phyloP scores from a whole-genome alignment of 306 rosid species.

The Trichosanthes truncata region DNA sequence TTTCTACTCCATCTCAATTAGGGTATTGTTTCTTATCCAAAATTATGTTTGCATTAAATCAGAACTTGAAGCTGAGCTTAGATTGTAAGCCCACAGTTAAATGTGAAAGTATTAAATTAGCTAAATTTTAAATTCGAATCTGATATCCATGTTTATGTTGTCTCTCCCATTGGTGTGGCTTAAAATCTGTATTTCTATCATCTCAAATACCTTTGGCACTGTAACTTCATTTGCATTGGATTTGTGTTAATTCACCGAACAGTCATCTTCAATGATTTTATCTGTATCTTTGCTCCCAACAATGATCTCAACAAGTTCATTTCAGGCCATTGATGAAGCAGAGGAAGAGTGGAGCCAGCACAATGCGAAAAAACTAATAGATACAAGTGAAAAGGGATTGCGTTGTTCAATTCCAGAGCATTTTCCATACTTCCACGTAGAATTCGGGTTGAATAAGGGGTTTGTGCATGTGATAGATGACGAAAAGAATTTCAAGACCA shows the following conservation, averaged over 20 bases:
- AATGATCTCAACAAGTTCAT: conserved; percentile 3
- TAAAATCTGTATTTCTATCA: not conserved
- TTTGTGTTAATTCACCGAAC: not conserved
- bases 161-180: not conserved
- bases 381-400: conserved; percentile 67
- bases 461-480: conserved; percentile 86
- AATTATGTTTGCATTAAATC: not conserved
- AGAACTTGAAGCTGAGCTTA: not conserved
- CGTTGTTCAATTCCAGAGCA: conserved; percentile 69
- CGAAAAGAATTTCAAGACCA: conserved; percentile 55
- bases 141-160: not conserved
- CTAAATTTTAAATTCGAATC: not conserved
- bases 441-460: conserved; percentile 67
- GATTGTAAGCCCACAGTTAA: not conserved
- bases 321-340: conserved; percentile 89
- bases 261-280: not conserved
- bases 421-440: conserved; percentile 80
- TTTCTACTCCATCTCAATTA: not conserved
- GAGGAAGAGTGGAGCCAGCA: conserved; percentile 95
- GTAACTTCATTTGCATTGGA: not conserved
- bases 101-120: not conserved
- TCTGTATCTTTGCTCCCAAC: not conserved
- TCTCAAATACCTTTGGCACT: not conserved
- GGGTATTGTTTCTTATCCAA: not conserved
- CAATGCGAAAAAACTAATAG: conserved; percentile 75